phyloP scores from a whole-genome alignment of 2,329 filamentous ascomycete genomes.

The Neopestalotiopsis sp. region DNA sequence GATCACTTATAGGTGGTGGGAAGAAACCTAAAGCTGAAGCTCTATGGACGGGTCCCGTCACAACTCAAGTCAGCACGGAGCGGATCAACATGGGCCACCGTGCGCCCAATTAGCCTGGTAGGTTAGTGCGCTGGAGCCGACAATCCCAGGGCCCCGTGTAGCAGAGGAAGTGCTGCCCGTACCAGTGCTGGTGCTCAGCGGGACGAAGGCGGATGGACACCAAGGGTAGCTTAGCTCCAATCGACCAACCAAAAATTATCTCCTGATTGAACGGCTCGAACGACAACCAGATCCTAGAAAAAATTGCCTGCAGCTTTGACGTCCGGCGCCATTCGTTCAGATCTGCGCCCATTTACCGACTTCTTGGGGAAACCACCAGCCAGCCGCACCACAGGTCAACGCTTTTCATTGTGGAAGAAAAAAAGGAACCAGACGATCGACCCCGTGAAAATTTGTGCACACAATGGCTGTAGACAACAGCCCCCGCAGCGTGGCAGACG shows the following conservation, averaged over 20 bases:
- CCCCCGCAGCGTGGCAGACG: conserved; percentile 76
- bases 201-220: neutral
- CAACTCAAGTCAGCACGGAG: neutral
- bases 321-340: neutral
- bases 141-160: neutral
- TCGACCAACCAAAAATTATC: conserved; percentile 7
- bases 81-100: conserved; percentile 10
- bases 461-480: conserved; percentile 32
- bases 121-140: neutral
- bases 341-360: neutral
- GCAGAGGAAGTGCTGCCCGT: neutral
- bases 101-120: neutral
- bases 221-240: conserved; percentile 2
- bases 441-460: neutral
- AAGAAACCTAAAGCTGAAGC: no score
- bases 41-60: neutral
- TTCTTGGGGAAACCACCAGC: neutral
- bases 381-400: neutral
- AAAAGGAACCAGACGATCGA: neutral
- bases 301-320: neutral
- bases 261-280: conserved; percentile 9
- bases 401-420: neutral
- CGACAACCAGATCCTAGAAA: neutral
- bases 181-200: neutral
- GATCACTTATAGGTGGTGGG: neutral